Evolutionary conservation across 305 asterid genomes (phyloP).

Genomic region (Solanum chacoense): DNA sequence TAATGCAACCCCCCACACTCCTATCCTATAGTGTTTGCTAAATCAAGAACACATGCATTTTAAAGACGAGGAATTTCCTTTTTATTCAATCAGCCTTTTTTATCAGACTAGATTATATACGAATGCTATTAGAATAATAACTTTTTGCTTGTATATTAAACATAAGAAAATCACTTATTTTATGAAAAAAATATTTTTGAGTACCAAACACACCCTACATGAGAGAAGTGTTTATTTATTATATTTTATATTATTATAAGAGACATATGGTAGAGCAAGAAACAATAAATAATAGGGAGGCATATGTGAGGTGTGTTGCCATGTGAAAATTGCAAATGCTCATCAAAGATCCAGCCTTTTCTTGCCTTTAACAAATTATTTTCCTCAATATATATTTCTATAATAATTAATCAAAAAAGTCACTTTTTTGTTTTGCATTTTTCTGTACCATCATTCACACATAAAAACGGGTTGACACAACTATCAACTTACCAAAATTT

Average conservation of each 20-base stretch:
- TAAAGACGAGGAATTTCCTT: not conserved
- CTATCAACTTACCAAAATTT: not conserved
- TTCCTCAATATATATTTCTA: not conserved
- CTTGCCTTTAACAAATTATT: not conserved
- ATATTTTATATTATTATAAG: not conserved
- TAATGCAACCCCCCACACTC: no score
- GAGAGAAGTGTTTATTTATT: not conserved
- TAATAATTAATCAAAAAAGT: not conserved
- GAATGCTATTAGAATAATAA: not conserved
- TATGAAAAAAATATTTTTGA: rapidly evolving
- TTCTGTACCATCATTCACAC: not conserved
- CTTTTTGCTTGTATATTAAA: no score
- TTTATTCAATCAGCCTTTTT: not conserved
- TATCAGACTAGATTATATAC: not conserved
- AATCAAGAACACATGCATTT: not conserved
- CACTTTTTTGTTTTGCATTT: not conserved
- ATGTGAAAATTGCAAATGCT: not conserved
- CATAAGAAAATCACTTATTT: not conserved
- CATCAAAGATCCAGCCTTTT: not conserved
- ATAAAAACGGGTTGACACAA: not conserved
- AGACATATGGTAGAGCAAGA: not conserved
- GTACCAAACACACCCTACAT: not conserved
- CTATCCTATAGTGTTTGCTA: no score
- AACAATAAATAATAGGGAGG: not conserved
- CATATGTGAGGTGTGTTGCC: not conserved